These are phyloP conservation scores for Aristolochia californica DNA, from an alignment of 164 flowering plant species.

Conservation along the genomic window DNA sequence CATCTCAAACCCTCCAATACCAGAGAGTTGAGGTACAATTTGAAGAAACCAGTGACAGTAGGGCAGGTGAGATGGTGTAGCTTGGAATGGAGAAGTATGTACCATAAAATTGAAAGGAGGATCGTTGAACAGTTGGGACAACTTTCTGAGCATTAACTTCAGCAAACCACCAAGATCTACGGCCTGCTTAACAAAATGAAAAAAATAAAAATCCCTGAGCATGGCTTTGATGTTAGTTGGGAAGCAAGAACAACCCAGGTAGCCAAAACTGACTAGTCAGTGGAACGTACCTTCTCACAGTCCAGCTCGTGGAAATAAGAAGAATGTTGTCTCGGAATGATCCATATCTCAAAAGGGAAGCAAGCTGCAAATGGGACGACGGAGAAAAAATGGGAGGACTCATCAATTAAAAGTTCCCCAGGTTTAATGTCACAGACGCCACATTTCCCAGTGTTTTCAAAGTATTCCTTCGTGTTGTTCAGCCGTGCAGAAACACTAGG, in stretches of 20 bases:
- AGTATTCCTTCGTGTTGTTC: slow-evolving; percentile 53
- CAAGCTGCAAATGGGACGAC: slow-evolving; percentile 78
- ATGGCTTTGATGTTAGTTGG: not conserved
- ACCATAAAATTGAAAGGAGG: slow-evolving; percentile 93
- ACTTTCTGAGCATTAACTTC: slow-evolving; percentile 65
- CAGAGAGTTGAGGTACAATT: slow-evolving; percentile 70
- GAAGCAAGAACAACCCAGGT: not conserved
- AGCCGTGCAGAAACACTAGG: slow-evolving; percentile 52
- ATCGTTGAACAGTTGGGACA: slow-evolving; percentile 62
- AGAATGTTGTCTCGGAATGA: slow-evolving; percentile 58
- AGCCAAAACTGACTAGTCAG: not conserved
- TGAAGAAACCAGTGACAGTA: slow-evolving; percentile 78
- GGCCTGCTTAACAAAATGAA: slow-evolving; percentile 38
- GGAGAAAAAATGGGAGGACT: slow-evolving; percentile 53
- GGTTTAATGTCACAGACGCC: slow-evolving; percentile 40
- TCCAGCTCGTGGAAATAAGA: slow-evolving; percentile 70
- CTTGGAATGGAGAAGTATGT: slow-evolving; percentile 61
- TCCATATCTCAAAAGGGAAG: slow-evolving; percentile 89
- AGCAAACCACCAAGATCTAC: slow-evolving; percentile 69
- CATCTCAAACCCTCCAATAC: slow-evolving; percentile 72
- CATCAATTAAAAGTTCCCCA: slow-evolving; percentile 42
- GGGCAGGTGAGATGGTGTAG: slow-evolving; percentile 19
- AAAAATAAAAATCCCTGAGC: too few relatives aligned
- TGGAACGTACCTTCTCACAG: slow-evolving; percentile 43
- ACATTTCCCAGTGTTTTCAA: slow-evolving; percentile 55